Percentiles rank a stretch among this genome's conserved stretches.
These are phyloP conservation scores for Podaxis sp. DNA, from an alignment of 768 basidiomycete species.

Conservation along the genomic window DNA sequence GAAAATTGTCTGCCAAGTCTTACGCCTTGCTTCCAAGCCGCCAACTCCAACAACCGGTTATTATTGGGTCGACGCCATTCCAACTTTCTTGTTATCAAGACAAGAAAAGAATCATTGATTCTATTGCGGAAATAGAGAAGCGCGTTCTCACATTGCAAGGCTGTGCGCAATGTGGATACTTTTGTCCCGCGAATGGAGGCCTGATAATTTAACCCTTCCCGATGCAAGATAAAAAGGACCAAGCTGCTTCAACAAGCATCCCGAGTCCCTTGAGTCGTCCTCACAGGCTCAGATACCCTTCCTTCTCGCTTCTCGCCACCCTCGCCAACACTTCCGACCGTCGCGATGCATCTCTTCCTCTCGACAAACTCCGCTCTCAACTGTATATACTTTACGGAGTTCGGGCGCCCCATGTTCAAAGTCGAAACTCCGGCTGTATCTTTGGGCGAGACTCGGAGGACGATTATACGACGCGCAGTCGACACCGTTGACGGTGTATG, in stretches of 20 bases:
- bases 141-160: background rate
- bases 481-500: conserved; percentile 11
- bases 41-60: too few species aligned
- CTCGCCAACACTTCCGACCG: background rate
- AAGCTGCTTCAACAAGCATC: background rate
- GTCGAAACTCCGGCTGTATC: background rate
- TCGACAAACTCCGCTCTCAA: conserved; percentile 11
- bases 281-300: background rate
- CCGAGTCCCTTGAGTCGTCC: background rate
- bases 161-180: background rate
- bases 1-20: background rate
- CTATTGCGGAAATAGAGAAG: background rate
- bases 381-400: conserved; percentile 1
- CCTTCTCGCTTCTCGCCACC: background rate
- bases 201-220: background rate
- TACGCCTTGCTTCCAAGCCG: background rate
- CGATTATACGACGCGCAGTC: conserved; percentile 7
- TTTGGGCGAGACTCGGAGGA: conserved; percentile 4
- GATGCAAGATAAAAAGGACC: background rate
- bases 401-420: conserved; percentile 3
- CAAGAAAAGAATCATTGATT: background rate
- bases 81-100: background rate
- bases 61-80: too few species aligned
- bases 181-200: background rate
- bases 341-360: conserved; percentile 6